Conservation (phyloP, 306 rosid species). For the Malus asiatica region DNA sequence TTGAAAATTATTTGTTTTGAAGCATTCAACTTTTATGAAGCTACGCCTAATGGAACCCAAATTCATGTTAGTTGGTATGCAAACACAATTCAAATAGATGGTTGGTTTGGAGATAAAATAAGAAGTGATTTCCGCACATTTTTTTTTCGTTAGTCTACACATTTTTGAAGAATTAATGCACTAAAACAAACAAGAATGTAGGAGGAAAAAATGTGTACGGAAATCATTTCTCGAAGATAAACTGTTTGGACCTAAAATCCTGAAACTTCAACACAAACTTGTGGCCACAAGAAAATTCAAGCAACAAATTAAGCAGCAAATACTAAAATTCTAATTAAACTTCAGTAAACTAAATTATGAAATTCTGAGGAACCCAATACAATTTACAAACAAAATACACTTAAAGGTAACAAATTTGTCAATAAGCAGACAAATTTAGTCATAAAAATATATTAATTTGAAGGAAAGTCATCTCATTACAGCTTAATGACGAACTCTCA, state of each 20-base stretch:
- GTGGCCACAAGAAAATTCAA: not conserved
- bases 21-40: not conserved
- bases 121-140: too few species aligned
- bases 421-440: not conserved
- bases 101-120: not conserved
- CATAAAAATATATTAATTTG: constrained; percentile 3
- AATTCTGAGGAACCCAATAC: not conserved
- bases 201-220: not conserved
- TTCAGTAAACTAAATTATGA: not conserved
- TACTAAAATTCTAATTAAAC: not conserved
- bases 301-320: not conserved
- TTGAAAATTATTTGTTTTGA: not conserved
- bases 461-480: constrained; percentile 18
- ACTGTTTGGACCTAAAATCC: too few species aligned
- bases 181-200: fast-evolving
- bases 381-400: not conserved
- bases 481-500: not conserved
- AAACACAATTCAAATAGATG: not conserved
- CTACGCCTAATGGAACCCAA: not conserved
- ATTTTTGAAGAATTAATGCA: too few species aligned
- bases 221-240: not conserved
- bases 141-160: too few species aligned
- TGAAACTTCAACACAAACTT: not conserved
- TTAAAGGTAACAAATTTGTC: not conserved
- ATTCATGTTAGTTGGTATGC: not conserved